These are phyloP conservation scores for Ophiognomonia clavigignenti-juglandacearum DNA, from an alignment of 2,329 filamentous ascomycete species.

Conservation along the genomic window DNA sequence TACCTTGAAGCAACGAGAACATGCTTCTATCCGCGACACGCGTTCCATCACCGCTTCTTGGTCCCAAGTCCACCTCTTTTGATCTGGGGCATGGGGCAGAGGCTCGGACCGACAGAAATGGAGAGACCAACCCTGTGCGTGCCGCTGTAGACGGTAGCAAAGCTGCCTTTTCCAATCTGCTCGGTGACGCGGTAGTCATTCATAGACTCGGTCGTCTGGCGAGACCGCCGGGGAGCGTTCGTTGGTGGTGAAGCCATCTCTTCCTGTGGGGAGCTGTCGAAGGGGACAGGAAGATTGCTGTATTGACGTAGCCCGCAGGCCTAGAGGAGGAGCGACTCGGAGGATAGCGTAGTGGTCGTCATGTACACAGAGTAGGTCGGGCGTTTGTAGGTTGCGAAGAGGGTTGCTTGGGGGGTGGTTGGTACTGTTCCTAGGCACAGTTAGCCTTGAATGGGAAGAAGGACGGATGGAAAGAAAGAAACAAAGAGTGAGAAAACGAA, in stretches of 20 bases:
- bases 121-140: constrained; percentile 66
- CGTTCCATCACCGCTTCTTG: background rate
- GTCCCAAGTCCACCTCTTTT: too few species aligned
- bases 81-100: background rate
- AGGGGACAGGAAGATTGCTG: constrained; percentile 22
- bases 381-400: constrained; percentile 17
- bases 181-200: constrained; percentile 78
- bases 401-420: constrained; percentile 10
- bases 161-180: constrained; percentile 96
- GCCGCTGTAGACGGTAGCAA: constrained; percentile 89
- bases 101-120: constrained; percentile 5
- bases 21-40: background rate
- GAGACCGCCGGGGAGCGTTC: constrained; percentile 21
- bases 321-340: constrained; percentile 24
- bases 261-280: constrained; percentile 22
- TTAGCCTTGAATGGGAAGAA: constrained; percentile 4
- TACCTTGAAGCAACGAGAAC: background rate
- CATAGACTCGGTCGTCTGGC: constrained; percentile 37
- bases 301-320: constrained; percentile 25
- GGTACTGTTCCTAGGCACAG: constrained; percentile 18
- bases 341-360: constrained; percentile 22
- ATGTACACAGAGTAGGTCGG: constrained; percentile 24
- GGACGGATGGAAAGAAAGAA: background rate
- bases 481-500: constrained; percentile 1
- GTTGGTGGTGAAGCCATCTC: constrained; percentile 24